These are phyloP conservation scores for Aspergillus sclerotioniger DNA, from an alignment of 495 filamentous ascomycete genomes.

Conservation along the genomic window DNA sequence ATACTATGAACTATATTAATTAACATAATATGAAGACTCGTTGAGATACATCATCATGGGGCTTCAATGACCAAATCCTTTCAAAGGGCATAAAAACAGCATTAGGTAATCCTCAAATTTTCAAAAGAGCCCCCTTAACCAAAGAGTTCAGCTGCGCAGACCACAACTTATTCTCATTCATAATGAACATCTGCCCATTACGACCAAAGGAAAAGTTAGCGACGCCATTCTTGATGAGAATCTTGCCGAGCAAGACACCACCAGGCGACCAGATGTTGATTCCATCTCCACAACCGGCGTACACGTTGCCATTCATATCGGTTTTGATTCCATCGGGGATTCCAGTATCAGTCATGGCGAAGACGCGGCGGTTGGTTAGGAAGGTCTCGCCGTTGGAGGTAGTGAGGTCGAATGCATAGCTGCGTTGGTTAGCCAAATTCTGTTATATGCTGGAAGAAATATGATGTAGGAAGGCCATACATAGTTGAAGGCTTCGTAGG, in stretches of 20 bases:
- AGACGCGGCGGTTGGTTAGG: conserved; percentile 52
- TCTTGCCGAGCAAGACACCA: conserved; percentile 54
- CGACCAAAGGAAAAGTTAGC: conserved; percentile 47
- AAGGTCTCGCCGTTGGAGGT: conserved; percentile 32
- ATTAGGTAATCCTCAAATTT: conserved; percentile 10
- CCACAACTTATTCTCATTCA: conserved; percentile 44
- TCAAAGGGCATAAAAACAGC: no score
- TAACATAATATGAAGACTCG: no score
- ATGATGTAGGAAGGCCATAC: conserved; percentile 15
- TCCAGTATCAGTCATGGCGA: conserved; percentile 55
- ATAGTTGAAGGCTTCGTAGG: conserved; percentile 23
- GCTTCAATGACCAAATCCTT: no score
- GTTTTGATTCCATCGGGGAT: conserved; percentile 61
- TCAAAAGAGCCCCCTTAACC: conserved; percentile 32
- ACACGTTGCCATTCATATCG: conserved; percentile 60
- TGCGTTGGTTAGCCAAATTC: background rate
- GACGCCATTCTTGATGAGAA: conserved; percentile 39
- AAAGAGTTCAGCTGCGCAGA: conserved; percentile 29
- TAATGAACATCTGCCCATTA: conserved; percentile 41
- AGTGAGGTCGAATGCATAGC: conserved; percentile 30
- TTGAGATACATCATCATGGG: no score
- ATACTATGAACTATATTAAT: no score
- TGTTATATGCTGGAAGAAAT: no score
- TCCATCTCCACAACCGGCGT: conserved; percentile 59
- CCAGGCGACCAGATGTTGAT: conserved; percentile 60